Base-by-base conservation (phyloP, 495 filamentous ascomycete genomes). In the Aspergillus wentii region DNA sequence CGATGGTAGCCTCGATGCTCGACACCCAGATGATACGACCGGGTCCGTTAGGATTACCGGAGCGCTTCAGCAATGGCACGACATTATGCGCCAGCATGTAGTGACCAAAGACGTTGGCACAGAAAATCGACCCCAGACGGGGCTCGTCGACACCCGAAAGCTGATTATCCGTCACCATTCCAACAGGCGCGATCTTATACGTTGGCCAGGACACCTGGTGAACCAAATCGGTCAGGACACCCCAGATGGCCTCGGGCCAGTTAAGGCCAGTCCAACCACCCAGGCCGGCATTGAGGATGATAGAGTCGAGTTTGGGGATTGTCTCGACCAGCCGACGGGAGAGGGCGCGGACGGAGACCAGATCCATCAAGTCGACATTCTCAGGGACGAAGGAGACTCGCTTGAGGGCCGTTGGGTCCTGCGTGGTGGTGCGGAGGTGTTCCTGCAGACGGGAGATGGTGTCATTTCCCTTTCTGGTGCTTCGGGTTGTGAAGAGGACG, bases 41-140 rank as follows among this genome's bases (percentile, higher is more conserved):
- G 4, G 33, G 70, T 25, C 62, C 58, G 21, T 58, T 52, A 9
- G 54, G 51, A 1, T 66, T 54, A 1, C 64, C 66, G 7, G 74
- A 66, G 11, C 66, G 51, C 37, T 59, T 76, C 30, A 97, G 71
- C 7, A 95, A 69, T 1, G 86, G 81, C 36, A 80, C 66, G 2
- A 95, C 70, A 40, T 82, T 81, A 56, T 95, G 90, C 13, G 76
- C 76, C 14, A 98, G 82, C 46, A 96, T 66, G 57, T 98, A 97
- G 62, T 97, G 92, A 1, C 94, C 92, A 53, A 98, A 95, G 19
- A 94, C 75, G 53, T 97, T 97, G 35, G 88, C 80, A 57, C 81
- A 84, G 60, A 96, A 98, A 5, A 96, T 75, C 35, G 82, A 65
- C 3, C 88, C 94, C 0, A 97, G 62, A 1, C 67, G 62, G 1